These are phyloP conservation scores for Sugiyamaella lignohabitans DNA, from an alignment of 805 yeast species.

Conservation along the genomic window DNA sequence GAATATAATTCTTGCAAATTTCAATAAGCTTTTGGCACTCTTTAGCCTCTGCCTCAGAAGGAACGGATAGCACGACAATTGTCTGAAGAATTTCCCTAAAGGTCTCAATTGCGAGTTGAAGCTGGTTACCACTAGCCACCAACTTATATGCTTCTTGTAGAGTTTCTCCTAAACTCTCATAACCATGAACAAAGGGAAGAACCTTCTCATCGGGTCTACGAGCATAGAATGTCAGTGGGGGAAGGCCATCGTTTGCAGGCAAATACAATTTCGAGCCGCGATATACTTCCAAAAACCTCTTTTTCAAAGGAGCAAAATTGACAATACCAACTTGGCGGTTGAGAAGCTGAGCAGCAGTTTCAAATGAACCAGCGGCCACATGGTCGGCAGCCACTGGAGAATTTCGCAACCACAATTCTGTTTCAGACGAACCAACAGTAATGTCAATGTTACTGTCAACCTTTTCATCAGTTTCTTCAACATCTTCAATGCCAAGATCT, in stretches of 20 bases:
- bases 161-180: conserved; percentile 53
- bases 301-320: conserved; percentile 80
- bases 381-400: conserved; percentile 87
- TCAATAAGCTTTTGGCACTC: conserved; percentile 65
- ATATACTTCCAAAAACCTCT: conserved; percentile 77
- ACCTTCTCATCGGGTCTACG: conserved; percentile 48
- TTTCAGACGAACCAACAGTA: conserved; percentile 47
- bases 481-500: conserved; percentile 50
- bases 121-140: conserved; percentile 69
- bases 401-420: conserved; percentile 77
- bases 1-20: conserved; percentile 80
- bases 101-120: conserved; percentile 69
- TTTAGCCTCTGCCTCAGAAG: conserved; percentile 65
- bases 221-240: conserved; percentile 61
- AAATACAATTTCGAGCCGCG: conserved; percentile 70
- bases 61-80: conserved; percentile 63
- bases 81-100: conserved; percentile 80
- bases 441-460: conserved; percentile 29
- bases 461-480: conserved; percentile 24
- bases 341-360: conserved; percentile 88
- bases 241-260: conserved; percentile 67
- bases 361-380: conserved; percentile 94
- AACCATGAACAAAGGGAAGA: conserved; percentile 71
- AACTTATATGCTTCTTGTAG: conserved; percentile 70
- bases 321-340: conserved; percentile 84